A percentile compares a stretch with the other conserved stretches of the same genome.
These are phyloP conservation scores for Dendrobium catenatum DNA, from an alignment of 106 monocot species.

Conservation along the genomic window DNA sequence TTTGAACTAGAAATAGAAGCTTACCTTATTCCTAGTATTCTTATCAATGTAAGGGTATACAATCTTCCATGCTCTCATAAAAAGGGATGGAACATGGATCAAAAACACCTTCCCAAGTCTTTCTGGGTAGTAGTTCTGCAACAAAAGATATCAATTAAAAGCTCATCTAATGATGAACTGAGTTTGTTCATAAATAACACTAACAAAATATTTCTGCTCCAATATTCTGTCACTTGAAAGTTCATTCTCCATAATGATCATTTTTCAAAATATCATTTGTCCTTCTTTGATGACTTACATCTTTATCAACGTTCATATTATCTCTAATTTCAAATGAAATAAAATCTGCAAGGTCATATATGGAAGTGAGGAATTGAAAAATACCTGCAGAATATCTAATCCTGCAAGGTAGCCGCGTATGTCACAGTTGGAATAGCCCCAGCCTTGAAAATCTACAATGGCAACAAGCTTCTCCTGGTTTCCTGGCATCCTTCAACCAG, in stretches of 20 bases:
- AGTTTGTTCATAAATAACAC: too few species aligned
- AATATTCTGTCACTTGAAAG: too few species aligned
- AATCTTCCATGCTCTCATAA: slow-evolving; percentile 72
- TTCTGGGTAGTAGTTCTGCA: slow-evolving; percentile 24
- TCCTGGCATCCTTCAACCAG: slow-evolving; percentile 17
- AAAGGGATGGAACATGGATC: slow-evolving; percentile 65
- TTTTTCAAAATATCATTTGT: too few species aligned
- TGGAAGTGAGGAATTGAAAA: neutral
- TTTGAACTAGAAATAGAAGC: neutral
- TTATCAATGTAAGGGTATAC: slow-evolving; percentile 74
- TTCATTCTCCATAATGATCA: too few species aligned
- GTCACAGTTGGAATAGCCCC: slow-evolving; percentile 59
- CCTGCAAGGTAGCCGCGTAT: slow-evolving; percentile 45
- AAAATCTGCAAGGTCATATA: neutral
- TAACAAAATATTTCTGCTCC: too few species aligned
- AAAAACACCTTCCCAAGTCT: slow-evolving; percentile 47
- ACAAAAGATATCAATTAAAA: neutral
- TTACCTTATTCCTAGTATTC: slow-evolving; percentile 58
- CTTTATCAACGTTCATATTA: neutral
- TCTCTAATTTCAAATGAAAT: neutral
- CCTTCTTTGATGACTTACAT: too few species aligned
- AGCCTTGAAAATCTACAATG: slow-evolving; percentile 49
- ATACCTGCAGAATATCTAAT: slow-evolving; percentile 58
- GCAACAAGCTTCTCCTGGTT: slow-evolving; percentile 43
- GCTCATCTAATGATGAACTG: too few species aligned